Percentiles rank a stretch among this genome's conserved stretches.
Conservation (phyloP, 2,329 filamentous ascomycete genomes). For the Bipolaris victoriae region DNA sequence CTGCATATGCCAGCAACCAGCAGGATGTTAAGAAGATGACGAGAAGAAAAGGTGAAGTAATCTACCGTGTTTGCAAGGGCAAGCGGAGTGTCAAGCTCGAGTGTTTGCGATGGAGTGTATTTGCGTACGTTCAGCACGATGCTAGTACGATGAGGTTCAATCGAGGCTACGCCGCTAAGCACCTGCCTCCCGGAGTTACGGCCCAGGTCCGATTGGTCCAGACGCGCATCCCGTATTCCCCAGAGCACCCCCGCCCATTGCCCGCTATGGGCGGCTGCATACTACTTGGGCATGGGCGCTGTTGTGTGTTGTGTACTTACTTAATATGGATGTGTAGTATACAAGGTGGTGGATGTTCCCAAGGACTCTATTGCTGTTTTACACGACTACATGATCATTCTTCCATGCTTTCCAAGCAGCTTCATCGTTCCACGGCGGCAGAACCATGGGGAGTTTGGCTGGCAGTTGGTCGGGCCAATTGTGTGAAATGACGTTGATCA, state of each 20-base stretch:
- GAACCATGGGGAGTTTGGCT: slow-evolving; percentile 58
- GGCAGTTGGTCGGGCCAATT: slow-evolving; percentile 63
- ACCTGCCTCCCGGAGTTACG: slow-evolving; percentile 16
- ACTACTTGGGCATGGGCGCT: background rate
- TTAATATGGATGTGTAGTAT: background rate
- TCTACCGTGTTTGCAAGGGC: background rate
- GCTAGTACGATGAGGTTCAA: slow-evolving; percentile 11
- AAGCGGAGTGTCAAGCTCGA: background rate
- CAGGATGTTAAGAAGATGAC: background rate
- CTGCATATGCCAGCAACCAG: slow-evolving; percentile 8
- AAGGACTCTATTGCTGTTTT: too few relatives aligned
- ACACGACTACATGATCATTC: slow-evolving; percentile 2
- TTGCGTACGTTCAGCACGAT: slow-evolving; percentile 8
- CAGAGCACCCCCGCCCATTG: slow-evolving; percentile 2
- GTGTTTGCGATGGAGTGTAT: slow-evolving; percentile 1
- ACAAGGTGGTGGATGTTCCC: too few relatives aligned
- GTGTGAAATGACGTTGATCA: slow-evolving; percentile 58
- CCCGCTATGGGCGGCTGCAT: background rate
- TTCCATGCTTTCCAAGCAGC: slow-evolving; percentile 42
- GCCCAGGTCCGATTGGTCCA: slow-evolving; percentile 12
- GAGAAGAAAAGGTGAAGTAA: background rate
- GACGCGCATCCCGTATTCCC: slow-evolving; percentile 2
- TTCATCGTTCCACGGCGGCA: slow-evolving; percentile 60
- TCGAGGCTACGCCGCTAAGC: slow-evolving; percentile 14
- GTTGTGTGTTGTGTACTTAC: too few relatives aligned